phyloP scores from a whole-genome alignment of 2,329 filamentous ascomycete species.

The Colletotrichum phormii region DNA sequence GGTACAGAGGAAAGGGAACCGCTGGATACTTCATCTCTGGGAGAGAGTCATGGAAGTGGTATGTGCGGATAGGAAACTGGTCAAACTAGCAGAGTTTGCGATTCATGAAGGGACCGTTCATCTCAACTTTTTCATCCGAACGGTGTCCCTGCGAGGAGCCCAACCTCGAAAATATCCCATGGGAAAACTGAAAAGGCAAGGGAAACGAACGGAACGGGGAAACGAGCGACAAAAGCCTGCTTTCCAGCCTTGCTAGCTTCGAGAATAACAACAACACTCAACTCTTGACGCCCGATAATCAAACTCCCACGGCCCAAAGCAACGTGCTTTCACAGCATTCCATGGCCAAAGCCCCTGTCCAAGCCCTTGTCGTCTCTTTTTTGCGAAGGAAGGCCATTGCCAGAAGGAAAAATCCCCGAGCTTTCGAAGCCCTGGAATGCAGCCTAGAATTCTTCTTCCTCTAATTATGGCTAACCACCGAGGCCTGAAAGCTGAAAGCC shows the following conservation, averaged over 20 bases:
- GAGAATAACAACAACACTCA: constrained; percentile 1
- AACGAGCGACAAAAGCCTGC: neutral
- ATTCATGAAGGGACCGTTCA: constrained; percentile 29
- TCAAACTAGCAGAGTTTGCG: constrained; percentile 13
- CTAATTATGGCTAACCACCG: neutral
- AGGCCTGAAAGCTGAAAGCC: neutral
- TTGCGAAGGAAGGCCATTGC: neutral
- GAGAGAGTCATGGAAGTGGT: neutral
- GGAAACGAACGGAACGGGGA: neutral
- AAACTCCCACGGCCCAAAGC: constrained; percentile 27
- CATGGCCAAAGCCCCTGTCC: constrained; percentile 30
- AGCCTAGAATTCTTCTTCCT: neutral
- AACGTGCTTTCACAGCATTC: constrained; percentile 13
- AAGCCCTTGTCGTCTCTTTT: neutral
- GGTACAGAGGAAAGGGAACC: neutral
- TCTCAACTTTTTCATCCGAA: constrained; percentile 31
- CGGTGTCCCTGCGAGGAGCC: constrained; percentile 32
- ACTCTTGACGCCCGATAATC: constrained; percentile 32
- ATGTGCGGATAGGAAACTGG: neutral
- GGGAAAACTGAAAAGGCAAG: neutral
- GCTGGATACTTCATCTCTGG: neutral
- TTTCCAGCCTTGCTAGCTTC: neutral
- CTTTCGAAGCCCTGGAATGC: constrained; percentile 9
- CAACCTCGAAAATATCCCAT: constrained; percentile 1
- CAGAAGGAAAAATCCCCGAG: neutral